phyloP scores from a whole-genome alignment of 169 alveolate genomes.

The Plasmodium yoelii region DNA sequence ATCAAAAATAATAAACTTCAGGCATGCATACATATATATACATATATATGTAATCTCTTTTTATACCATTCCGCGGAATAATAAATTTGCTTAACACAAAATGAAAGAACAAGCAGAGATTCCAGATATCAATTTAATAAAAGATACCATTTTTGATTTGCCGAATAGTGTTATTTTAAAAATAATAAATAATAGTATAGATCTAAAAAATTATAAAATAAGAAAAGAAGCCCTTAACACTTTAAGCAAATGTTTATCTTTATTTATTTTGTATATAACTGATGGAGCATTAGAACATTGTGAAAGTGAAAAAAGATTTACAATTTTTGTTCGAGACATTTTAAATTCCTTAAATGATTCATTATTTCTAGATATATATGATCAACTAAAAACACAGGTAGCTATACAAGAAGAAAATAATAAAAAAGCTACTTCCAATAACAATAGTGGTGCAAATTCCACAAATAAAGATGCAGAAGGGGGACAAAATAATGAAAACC shows the following conservation, averaged over 20 bases:
- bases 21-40: neutral
- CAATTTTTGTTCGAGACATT: conserved; percentile 46
- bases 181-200: conserved; percentile 34
- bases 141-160: conserved; percentile 53
- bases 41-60: neutral
- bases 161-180: conserved; percentile 36
- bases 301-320: conserved; percentile 50
- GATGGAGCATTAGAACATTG: conserved; percentile 71
- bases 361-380: conserved; percentile 50
- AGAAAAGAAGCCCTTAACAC: conserved; percentile 57
- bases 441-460: neutral
- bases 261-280: conserved; percentile 65
- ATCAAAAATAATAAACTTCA: neutral
- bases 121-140: conserved; percentile 28
- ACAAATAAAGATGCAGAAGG: neutral
- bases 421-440: conserved; percentile 8
- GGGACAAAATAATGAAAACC: neutral
- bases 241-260: conserved; percentile 44
- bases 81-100: neutral
- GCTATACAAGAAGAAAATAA: conserved; percentile 60
- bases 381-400: conserved; percentile 36
- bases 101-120: conserved; percentile 31
- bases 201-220: conserved; percentile 35
- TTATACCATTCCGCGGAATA: neutral
- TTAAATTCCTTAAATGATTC: conserved; percentile 61